These are phyloP conservation scores for Primulina eburnea DNA, from an alignment of 257 asterid genomes.

Conservation along the genomic window DNA sequence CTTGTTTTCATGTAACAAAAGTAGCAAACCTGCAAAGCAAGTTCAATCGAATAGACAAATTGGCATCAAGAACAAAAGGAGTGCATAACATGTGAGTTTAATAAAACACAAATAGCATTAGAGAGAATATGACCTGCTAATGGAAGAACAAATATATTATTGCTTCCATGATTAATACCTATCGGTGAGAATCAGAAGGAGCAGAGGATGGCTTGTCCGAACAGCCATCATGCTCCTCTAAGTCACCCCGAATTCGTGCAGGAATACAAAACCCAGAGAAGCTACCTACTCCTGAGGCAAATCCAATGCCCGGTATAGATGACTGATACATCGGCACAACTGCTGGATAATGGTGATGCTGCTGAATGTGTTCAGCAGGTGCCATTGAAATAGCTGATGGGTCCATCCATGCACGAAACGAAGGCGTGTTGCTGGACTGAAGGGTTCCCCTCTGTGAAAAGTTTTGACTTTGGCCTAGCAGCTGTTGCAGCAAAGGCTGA, in stretches of 20 bases:
- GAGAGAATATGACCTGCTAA: conserved; percentile 26
- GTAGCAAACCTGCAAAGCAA: conserved; percentile 31
- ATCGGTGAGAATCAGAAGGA: conserved; percentile 95
- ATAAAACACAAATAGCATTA: not conserved
- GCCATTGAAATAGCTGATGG: conserved; percentile 47
- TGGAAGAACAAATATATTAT: conserved; percentile 22
- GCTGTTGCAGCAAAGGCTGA: conserved; percentile 61
- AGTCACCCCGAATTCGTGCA: conserved; percentile 95
- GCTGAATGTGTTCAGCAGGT: conserved; percentile 48
- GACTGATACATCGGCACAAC: conserved; percentile 59
- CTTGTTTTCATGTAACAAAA: conserved; percentile 13
- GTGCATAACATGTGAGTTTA: not conserved
- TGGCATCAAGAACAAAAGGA: not conserved
- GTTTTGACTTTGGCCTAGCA: conserved; percentile 59
- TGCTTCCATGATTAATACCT: conserved; percentile 29
- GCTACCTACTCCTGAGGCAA: conserved; percentile 61
- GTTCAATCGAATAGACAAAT: conserved; percentile 23
- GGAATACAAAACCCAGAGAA: conserved; percentile 81
- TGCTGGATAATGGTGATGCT: conserved; percentile 45
- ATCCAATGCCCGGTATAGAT: conserved; percentile 54
- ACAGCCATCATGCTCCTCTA: conserved; percentile 97
- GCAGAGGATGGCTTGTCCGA: conserved; percentile 97
- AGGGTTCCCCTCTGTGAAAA: conserved; percentile 99
- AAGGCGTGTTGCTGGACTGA: conserved; percentile 99
- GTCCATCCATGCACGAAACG: conserved; percentile 97